Evolutionary conservation across 768 basidiomycete species (phyloP).

Genomic region (Agaricus sinodeliciosus): DNA sequence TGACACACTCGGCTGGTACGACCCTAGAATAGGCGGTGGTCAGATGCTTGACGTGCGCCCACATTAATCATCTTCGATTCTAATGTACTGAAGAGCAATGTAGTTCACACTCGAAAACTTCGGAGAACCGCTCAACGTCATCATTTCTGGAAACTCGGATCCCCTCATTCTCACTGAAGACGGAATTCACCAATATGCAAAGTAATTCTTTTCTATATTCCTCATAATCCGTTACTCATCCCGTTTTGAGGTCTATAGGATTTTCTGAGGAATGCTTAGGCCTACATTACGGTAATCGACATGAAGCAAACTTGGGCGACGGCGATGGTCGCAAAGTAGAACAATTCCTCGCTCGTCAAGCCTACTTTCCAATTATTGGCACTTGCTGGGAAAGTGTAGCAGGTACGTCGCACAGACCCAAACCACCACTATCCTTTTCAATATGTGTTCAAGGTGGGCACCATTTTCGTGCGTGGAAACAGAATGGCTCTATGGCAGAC

Average conservation of each 20-base stretch:
- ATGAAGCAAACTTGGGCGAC: constrained; percentile 80
- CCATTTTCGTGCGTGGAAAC: constrained; percentile 86
- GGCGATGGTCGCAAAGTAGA: constrained; percentile 67
- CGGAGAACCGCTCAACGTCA: constrained; percentile 82
- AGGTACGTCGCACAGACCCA: constrained; percentile 26
- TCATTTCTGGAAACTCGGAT: constrained; percentile 74
- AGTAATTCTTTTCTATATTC: constrained; percentile 30
- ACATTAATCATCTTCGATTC: background rate
- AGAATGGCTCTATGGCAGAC: constrained; percentile 68
- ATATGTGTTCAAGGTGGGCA: constrained; percentile 53
- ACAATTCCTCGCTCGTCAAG: constrained; percentile 68
- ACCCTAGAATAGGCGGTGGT: constrained; percentile 72
- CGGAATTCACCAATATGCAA: constrained; percentile 66
- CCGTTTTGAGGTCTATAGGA: constrained; percentile 58
- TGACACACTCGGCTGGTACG: constrained; percentile 36
- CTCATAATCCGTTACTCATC: background rate
- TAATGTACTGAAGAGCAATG: constrained; percentile 1
- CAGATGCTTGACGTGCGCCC: constrained; percentile 65
- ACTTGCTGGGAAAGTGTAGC: constrained; percentile 86
- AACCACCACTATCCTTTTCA: background rate
- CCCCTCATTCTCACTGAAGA: constrained; percentile 71
- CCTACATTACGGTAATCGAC: constrained; percentile 66
- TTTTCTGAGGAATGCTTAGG: constrained; percentile 82
- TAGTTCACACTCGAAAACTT: constrained; percentile 59
- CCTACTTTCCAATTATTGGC: constrained; percentile 72